Conservation (phyloP, 345 rosid genomes). For the Kernera saxatilis region DNA sequence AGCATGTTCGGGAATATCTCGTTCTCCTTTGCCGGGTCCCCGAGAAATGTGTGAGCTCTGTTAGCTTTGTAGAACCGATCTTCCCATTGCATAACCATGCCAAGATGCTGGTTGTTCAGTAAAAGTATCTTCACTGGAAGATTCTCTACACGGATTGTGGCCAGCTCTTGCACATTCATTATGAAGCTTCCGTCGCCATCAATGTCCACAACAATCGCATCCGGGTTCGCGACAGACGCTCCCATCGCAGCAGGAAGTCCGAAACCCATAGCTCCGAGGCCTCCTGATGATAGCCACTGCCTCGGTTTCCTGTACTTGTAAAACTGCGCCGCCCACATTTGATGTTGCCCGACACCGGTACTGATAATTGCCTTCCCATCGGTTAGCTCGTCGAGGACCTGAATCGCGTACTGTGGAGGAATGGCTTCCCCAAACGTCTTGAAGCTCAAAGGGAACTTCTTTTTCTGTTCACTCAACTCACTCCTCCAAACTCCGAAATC, state of each 20-base stretch:
- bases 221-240: constrained; percentile 90
- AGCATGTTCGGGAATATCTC: constrained; percentile 85
- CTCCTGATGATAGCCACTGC: constrained; percentile 89
- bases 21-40: constrained; percentile 62
- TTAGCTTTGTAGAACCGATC: constrained; percentile 92
- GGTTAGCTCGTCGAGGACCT: constrained; percentile 84
- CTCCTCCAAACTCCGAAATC: constrained; percentile 70
- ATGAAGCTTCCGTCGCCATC: constrained; percentile 98
- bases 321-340: constrained; percentile 99
- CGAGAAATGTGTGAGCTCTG: constrained; percentile 83
- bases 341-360: constrained; percentile 98
- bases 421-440: constrained; percentile 89
- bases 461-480: constrained; percentile 69
- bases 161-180: constrained; percentile 95
- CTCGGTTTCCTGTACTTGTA: constrained; percentile 86
- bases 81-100: constrained; percentile 97
- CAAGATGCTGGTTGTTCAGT: constrained; percentile 91
- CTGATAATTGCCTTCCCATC: constrained; percentile 77
- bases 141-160: constrained; percentile 76
- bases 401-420: constrained; percentile 90
- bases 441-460: constrained; percentile 56
- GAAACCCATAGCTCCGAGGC: constrained; percentile 98
- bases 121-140: constrained; percentile 79
- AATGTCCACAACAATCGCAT: constrained; percentile 76
- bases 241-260: constrained; percentile 99